Base-by-base conservation (phyloP, 2,329 filamentous ascomycete genomes). In the Lasiodiplodia hormozganensis region DNA sequence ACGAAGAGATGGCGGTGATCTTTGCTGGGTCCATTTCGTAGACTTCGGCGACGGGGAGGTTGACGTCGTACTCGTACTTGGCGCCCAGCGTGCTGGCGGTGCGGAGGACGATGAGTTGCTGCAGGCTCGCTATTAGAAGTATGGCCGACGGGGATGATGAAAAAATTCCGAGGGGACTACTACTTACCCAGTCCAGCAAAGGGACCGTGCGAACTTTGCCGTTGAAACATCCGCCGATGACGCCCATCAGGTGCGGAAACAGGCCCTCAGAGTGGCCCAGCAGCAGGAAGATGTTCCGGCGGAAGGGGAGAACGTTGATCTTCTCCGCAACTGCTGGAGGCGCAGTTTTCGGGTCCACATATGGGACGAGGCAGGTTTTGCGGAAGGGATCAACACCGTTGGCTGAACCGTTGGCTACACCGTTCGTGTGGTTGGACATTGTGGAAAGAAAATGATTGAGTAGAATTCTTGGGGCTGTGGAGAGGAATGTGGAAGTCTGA, bases 61-160 rank as follows among this genome's bases (percentile, higher is more conserved):
- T 74, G 69, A 74, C 72, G 18, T 74, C 73, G 69, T 70, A 73
- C 23, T 73, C 73, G 64, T 74, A 74, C 23, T 69, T 68, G 38
- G 73, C 73, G 38, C 72, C 68, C 7, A 74, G 69, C 4, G 69
- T 70, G 18, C 71, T 71, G 21, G 73, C 72, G 21, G 69, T 72
- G 62, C 73, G 73, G 11, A 74, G 71, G 12, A 74, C 73, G 25
- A 71, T 65, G 36, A 73, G 70, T 60, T 74, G 73, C 58, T 62
- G 58, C 25, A n/a, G n/a, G n/a, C n/a, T n/a, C n/a, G n/a, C n/a
- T n/a, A n/a, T n/a, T n/a, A n/a, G n/a, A n/a, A n/a, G n/a, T n/a
- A n/a, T n/a, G n/a, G n/a, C n/a, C n/a, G n/a, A n/a, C n/a, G n/a
- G n/a, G n/a, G n/a, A n/a, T n/a, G n/a, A n/a, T n/a, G n/a, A n/a